These are phyloP conservation scores for Ophiostoma ips DNA, from an alignment of 2,329 filamentous ascomycete genomes.

Conservation along the genomic window DNA sequence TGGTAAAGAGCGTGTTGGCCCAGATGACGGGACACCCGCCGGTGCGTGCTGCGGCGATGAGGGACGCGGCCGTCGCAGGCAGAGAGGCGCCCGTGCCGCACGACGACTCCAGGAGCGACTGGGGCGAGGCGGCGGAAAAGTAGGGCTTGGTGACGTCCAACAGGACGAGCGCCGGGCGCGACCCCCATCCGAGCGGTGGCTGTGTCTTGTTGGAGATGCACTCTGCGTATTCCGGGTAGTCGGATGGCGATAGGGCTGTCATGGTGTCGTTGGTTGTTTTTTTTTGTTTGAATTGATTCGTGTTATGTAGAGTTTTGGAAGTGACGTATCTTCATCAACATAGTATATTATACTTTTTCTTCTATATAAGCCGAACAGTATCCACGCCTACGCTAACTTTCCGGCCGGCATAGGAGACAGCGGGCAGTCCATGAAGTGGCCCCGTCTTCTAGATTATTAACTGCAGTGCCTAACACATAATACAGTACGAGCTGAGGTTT, in stretches of 20 bases:
- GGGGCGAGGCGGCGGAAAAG: background rate
- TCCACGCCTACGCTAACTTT: background rate
- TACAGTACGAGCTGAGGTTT: too few species aligned
- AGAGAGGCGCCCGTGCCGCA: background rate
- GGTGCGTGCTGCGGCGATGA: background rate
- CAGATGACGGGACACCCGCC: constrained; percentile 28
- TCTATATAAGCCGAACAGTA: background rate
- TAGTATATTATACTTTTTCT: too few species aligned
- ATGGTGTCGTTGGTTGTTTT: background rate
- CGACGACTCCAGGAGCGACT: background rate
- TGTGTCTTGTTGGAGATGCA: constrained; percentile 4
- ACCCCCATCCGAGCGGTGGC: constrained; percentile 27
- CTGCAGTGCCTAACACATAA: background rate
- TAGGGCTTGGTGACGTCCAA: constrained; percentile 24
- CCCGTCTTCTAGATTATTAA: background rate
- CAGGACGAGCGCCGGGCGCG: constrained; percentile 28
- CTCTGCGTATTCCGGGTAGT: constrained; percentile 4
- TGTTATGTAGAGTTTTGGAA: background rate
- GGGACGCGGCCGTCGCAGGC: background rate
- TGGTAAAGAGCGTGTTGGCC: constrained; percentile 27
- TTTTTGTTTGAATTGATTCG: too few species aligned
- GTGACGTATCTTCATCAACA: too few species aligned
- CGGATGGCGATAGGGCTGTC: background rate
- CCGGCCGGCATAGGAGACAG: too few species aligned
- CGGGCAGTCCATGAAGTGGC: too few species aligned